Base-by-base conservation (phyloP, 129 eudicot species). In the Helianthus tuberosus region DNA sequence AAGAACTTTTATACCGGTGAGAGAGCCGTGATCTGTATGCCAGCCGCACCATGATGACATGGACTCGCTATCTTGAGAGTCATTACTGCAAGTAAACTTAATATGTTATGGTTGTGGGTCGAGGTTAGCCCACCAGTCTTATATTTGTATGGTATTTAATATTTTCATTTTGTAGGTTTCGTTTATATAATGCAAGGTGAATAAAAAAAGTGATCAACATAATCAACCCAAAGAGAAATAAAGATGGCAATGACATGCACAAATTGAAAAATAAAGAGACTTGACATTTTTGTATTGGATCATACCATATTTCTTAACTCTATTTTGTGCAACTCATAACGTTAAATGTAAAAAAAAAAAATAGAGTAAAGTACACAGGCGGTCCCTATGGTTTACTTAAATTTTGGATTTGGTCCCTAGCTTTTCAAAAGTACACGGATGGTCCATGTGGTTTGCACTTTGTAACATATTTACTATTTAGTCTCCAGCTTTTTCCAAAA, bases 31-130 rank as follows among this genome's bases (percentile, higher is more conserved):
- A 84, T 94, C 98, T 15, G 97, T 94, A 82, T 94, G 98, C 98
- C 98, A 94, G 23, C 98, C 98, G 41, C 98, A 94, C 98, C 98
- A 94, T 53, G 98, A 94, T 66, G 97, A 88, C 88, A 94, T 81
- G 74, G 87, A 73, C 36, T 83, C 88, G 17, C 54, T 77, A 72
- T 89, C 96, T 53, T 78, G 81, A 68, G 52, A 25, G 55, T 35
- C 46, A 54, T 78, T 78, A 83, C 98, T 90, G 84, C 76, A 83
- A 71, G 64, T 48, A 73, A 64, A 58, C 25, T 15, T 35, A 25
- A 52, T 39, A 36, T 70, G 75, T 53, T 38, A 70, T 10, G 43
- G 55, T 75, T 51, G 55, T 5, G 14, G 27, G 64, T 63, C 71
- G 50, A 11, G 6, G 15, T 49, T 49, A 25, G 72, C 27, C 25